Percentiles rank a stretch among this genome's conserved stretches.
phyloP scores from a whole-genome alignment of 2,329 filamentous ascomycete species.

The Neoascochyta sp. region DNA sequence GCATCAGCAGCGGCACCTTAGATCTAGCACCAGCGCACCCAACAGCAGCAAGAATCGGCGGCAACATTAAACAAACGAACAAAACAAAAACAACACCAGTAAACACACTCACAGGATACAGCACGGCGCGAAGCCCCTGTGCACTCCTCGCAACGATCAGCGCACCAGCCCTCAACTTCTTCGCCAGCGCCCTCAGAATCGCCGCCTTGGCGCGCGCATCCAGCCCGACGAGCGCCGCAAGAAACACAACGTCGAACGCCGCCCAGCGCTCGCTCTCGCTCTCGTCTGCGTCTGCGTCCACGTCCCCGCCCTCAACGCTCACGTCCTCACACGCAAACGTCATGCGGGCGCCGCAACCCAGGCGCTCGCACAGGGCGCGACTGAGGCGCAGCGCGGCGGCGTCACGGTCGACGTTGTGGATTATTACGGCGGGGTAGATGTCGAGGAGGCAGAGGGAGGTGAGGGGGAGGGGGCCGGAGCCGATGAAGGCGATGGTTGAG shows the following conservation, averaged over 20 bases:
- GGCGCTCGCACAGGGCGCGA: conserved; percentile 22
- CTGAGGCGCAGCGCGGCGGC: conserved; percentile 36
- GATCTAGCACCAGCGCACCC: neutral
- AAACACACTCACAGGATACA: conserved; percentile 46
- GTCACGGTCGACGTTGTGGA: conserved; percentile 46
- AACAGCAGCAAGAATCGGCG: neutral
- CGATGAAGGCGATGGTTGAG: conserved; percentile 46
- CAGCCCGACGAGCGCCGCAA: conserved; percentile 50
- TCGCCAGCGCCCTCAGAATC: conserved; percentile 39
- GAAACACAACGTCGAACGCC: conserved; percentile 47
- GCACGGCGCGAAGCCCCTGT: conserved; percentile 42
- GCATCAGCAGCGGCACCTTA: no score
- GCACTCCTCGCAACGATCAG: conserved; percentile 49
- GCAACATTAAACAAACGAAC: neutral
- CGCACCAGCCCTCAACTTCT: conserved; percentile 42
- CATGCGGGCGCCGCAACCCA: conserved; percentile 37
- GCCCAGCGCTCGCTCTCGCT: conserved; percentile 19
- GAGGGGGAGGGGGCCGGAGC: conserved; percentile 50
- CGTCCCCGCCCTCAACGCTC: conserved; percentile 1
- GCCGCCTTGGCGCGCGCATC: conserved; percentile 42
- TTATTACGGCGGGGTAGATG: conserved; percentile 25
- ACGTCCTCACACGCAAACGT: conserved; percentile 40
- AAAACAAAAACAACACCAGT: no score
- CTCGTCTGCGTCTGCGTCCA: neutral
- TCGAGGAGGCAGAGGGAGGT: conserved; percentile 47